Conservation (phyloP, 192 early-diverging fungal species). For the Neocallimastix lanati region DNA sequence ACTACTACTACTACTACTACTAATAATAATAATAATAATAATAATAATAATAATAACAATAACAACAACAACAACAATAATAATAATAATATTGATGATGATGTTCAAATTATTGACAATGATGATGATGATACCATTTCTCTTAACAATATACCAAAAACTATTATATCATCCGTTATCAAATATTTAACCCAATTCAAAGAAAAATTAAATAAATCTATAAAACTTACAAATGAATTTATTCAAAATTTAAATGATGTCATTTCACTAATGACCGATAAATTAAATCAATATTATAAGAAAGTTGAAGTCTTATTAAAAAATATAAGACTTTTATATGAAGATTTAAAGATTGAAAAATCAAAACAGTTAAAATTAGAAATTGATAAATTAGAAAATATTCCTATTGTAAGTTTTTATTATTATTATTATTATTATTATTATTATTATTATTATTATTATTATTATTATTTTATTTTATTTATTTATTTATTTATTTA, state of each 20-base stretch:
- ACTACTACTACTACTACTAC: too few species aligned
- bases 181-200: background rate
- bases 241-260: background rate
- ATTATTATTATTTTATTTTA: too few species aligned
- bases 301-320: background rate
- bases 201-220: background rate
- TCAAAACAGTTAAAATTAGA: background rate
- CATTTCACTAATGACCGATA: background rate
- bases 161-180: background rate
- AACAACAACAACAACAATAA: background rate
- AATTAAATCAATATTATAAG: background rate
- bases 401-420: background rate
- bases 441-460: too few species aligned
- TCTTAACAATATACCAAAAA: background rate
- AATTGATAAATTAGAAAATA: background rate
- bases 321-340: background rate
- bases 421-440: background rate
- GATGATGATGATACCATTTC: background rate
- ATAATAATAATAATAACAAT: background rate
- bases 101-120: background rate
- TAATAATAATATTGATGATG: background rate
- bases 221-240: background rate
- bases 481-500: too few species aligned
- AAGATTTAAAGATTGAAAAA: background rate
- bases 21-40: too few species aligned